phyloP scores from a whole-genome alignment of 768 basidiomycete genomes.

The Mycena rebaudengoi region DNA sequence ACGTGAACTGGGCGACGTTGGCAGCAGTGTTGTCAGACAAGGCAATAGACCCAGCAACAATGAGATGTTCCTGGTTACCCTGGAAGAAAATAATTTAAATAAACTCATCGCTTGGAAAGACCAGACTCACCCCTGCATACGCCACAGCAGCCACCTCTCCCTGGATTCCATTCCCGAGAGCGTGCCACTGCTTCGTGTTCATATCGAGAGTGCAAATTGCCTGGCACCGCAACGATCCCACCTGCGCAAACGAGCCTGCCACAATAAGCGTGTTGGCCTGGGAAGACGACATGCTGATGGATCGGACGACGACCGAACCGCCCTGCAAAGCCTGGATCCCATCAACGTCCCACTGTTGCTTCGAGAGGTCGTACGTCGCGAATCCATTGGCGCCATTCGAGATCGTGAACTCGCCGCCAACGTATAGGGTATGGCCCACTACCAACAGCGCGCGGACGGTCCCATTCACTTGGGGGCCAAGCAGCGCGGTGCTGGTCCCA shows the following conservation, averaged over 20 bases:
- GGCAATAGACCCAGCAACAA: constrained; percentile 84
- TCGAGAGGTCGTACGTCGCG: constrained; percentile 79
- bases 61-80: constrained; percentile 71
- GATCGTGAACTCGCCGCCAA: constrained; percentile 87
- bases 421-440: constrained; percentile 70
- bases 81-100: constrained; percentile 38
- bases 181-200: constrained; percentile 75
- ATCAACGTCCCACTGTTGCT: constrained; percentile 67
- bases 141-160: constrained; percentile 84
- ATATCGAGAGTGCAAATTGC: constrained; percentile 83
- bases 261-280: constrained; percentile 75
- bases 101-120: not conserved
- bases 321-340: constrained; percentile 69
- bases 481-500: constrained; percentile 59
- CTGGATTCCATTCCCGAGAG: constrained; percentile 80
- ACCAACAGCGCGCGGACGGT: constrained; percentile 82
- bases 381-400: constrained; percentile 71
- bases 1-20: constrained; percentile 78
- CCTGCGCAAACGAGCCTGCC: constrained; percentile 87
- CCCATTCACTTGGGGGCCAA: constrained; percentile 73
- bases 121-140: constrained; percentile 78
- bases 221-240: constrained; percentile 77
- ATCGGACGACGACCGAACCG: constrained; percentile 70
- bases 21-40: constrained; percentile 69
- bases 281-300: constrained; percentile 69